A percentile compares a stretch with the other conserved stretches of the same genome.
These are phyloP conservation scores for Fusarium solani-melongenae DNA, from an alignment of 2,329 filamentous ascomycete species.

Conservation along the genomic window DNA sequence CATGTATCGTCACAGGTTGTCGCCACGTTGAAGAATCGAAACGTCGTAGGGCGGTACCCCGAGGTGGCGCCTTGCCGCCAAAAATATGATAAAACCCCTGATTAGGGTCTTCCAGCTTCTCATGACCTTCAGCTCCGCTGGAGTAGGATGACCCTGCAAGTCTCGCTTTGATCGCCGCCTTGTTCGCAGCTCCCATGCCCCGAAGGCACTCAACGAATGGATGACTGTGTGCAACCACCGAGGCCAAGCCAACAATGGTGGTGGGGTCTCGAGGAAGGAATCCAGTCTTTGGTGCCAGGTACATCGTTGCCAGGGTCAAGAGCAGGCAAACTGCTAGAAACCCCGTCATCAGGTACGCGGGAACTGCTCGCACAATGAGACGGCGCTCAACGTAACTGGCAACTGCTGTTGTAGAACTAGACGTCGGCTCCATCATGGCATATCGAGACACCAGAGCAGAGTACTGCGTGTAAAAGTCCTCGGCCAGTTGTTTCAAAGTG, in stretches of 20 bases:
- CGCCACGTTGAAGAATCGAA: constrained; percentile 44
- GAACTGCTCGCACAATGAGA: constrained; percentile 44
- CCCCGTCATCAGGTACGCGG: constrained; percentile 47
- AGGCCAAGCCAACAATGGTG: constrained; percentile 49
- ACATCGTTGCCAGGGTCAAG: constrained; percentile 32
- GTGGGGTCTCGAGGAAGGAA: constrained; percentile 51
- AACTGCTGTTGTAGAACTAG: constrained; percentile 34
- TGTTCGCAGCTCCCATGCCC: constrained; percentile 49
- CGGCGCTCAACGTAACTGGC: constrained; percentile 45
- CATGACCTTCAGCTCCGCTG: constrained; percentile 50
- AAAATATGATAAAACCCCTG: constrained; percentile 43
- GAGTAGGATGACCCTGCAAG: constrained; percentile 45
- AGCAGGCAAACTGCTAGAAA: constrained; percentile 43
- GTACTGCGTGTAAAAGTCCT: constrained; percentile 50
- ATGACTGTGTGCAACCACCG: constrained; percentile 51
- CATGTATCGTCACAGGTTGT: constrained; percentile 47
- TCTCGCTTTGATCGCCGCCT: constrained; percentile 40
- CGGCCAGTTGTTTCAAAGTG: constrained; percentile 41
- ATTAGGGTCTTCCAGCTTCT: constrained; percentile 41
- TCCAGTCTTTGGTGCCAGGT: constrained; percentile 43
- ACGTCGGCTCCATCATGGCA: constrained; percentile 42
- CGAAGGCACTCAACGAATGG: constrained; percentile 49
- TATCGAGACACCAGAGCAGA: constrained; percentile 48
- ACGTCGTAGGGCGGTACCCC: constrained; percentile 13
- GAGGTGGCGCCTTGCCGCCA: constrained; percentile 37